phyloP scores from a whole-genome alignment of 768 basidiomycete species.

The Tricholoma furcatifolium region DNA sequence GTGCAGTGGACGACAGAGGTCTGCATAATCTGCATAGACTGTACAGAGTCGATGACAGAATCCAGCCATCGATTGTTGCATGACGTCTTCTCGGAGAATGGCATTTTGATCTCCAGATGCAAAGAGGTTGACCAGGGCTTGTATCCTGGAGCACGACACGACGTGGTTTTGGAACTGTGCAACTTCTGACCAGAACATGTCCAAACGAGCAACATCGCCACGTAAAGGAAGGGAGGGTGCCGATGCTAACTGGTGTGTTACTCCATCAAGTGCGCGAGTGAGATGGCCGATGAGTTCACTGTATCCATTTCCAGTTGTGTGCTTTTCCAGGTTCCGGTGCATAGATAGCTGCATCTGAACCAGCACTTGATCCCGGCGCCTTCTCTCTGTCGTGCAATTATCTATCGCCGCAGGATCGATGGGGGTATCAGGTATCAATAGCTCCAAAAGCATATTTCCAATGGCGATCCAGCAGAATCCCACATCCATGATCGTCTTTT shows the following conservation, averaged over 20 bases:
- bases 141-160: conserved; percentile 45
- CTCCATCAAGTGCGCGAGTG: conserved; percentile 26
- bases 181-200: conserved; percentile 75
- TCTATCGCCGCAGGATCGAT: conserved; percentile 82
- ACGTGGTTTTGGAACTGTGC: conserved; percentile 69
- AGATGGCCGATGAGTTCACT: conserved; percentile 54
- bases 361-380: conserved; percentile 36
- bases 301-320: conserved; percentile 52
- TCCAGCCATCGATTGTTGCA: conserved; percentile 77
- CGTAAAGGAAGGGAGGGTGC: conserved; percentile 31
- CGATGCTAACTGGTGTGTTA: conserved; percentile 25
- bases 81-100: conserved; percentile 57
- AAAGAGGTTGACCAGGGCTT: conserved; percentile 43
- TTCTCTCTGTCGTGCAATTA: conserved; percentile 42
- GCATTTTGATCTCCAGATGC: conserved; percentile 35
- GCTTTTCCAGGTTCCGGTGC: conserved; percentile 52
- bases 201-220: conserved; percentile 47
- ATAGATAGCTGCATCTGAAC: conserved; percentile 51
- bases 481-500: conserved; percentile 17
- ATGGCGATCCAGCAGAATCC: conserved; percentile 58
- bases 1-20: conserved; percentile 68
- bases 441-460: conserved; percentile 56
- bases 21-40: conserved; percentile 68
- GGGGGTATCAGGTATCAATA: conserved; percentile 81
- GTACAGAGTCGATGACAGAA: conserved; percentile 72